Evolutionary conservation across 768 basidiomycete species (phyloP), one percentile per base, ranked within the genome.

Genomic region (Leccinellum albellum): DNA sequence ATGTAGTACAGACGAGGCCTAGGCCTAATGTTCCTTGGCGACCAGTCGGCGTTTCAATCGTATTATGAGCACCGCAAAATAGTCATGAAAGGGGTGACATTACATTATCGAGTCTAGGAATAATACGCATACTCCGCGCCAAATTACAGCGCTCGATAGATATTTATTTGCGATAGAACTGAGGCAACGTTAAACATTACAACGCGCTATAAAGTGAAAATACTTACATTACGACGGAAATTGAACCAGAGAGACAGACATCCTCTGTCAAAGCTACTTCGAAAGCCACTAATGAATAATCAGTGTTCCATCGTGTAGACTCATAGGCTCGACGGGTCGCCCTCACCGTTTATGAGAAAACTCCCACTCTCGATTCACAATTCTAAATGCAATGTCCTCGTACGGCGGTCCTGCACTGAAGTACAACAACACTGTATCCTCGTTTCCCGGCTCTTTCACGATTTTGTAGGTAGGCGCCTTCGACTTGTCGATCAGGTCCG

Each of bases 331-430:
- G 50, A 46, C 10, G 17, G 3, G 52, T 58, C 23, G 23, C 29
- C 58, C 75, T 53, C 70, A 91, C 92, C 93, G 84, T 78, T 96
- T 97, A 68, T 98, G 95, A 37, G 93, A 95, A 73, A 91, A 96
- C 65, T 98, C 97, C 97, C 97, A 99, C 72, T 97, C 94, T 53
- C 93, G 83, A 66, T 97, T 93, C 57, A 99, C 96, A 59, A 99
- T 96, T 58, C 93, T 83, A 78, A 99, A 99, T 8, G 97, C 97
- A 60, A 98, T 95, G 63, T 98, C 97, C 74, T 99, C 96, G 69
- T 99, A 99, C 0, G 96, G 96, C 51, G 96, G 95, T 8, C 97
- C 97, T 29, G 97, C 93, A 62, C 85, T 93, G 76, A 99, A 99
- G 66, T 94, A 86, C 29, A 99, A 74, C 21, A 97, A 78, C 13